Percentiles rank a stretch among this genome's conserved stretches.
phyloP scores from a whole-genome alignment of 2,329 filamentous ascomycete species.

The Sclerotinia trifoliorum region DNA sequence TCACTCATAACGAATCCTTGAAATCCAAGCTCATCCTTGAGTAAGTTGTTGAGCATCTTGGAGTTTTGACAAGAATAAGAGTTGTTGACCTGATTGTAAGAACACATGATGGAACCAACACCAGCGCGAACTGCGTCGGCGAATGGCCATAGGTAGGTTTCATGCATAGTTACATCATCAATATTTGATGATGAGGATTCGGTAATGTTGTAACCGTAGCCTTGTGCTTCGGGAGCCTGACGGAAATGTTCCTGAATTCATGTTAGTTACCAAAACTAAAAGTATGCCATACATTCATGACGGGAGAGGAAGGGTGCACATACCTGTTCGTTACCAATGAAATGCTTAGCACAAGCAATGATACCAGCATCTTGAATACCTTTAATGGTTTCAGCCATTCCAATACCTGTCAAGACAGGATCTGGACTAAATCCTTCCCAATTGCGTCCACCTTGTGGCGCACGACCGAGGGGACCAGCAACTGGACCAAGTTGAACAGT shows the following conservation, averaged over 20 bases:
- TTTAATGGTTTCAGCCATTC: conserved; percentile 69
- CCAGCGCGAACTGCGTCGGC: conserved; percentile 64
- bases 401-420: conserved; percentile 66
- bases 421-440: conserved; percentile 70
- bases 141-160: conserved; percentile 61
- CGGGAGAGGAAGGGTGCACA: background rate
- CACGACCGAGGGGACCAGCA: conserved; percentile 68
- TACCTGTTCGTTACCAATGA: conserved; percentile 69
- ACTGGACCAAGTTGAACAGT: conserved; percentile 72
- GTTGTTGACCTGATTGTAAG: conserved; percentile 81
- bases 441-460: conserved; percentile 68
- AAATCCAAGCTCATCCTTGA: conserved; percentile 79
- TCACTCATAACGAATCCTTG: conserved; percentile 81
- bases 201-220: conserved; percentile 60
- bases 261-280: conserved; percentile 21
- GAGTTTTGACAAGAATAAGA: conserved; percentile 79
- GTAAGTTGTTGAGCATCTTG: conserved; percentile 68
- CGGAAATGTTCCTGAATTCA: conserved; percentile 53
- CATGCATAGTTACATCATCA: conserved; percentile 60
- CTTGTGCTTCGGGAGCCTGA: conserved; percentile 45
- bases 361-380: conserved; percentile 82
- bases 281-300: background rate
- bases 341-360: conserved; percentile 81
- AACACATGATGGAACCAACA: conserved; percentile 80
- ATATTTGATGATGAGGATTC: conserved; percentile 57